Base-by-base conservation (phyloP, 164 flowering plant species). In the Protea cynaroides region DNA sequence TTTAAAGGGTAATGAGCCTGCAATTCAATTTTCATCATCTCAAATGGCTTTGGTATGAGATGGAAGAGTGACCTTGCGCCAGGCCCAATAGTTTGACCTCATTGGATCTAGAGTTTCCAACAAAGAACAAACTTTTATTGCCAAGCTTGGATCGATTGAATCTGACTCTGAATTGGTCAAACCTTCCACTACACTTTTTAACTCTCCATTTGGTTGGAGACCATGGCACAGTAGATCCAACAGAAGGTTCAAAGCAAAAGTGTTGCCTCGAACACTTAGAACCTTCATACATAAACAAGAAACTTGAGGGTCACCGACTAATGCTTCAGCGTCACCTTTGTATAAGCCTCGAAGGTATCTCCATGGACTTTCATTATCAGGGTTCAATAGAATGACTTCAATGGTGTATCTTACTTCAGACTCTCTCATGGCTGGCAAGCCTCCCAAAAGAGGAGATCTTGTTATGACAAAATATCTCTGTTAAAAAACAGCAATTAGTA, bases 331-430 rank as follows among this genome's bases (percentile, higher is more conserved):
- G 38, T 86, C 86, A n/a, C 74, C 85, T 54, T 84, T 83, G 80
- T 79, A 90, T 36, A 95, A 86, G 44, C 97, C 99, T 46, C 84
- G 74, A 37, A 95, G 90, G 80, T 91, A 95, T 74, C 96, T 83
- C 97, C 97, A 92, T 17, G 99, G 88, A 59, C 99, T 92, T 73
- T 95, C 99, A 49, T 95, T 95, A 25, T 81, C 89, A 9, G 99
- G 97, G 34, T 82, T 78, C 47, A 79, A 68, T 70, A 67, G 44
- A 74, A 95, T 92, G 73, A 97, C 92, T 47, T 86, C 72, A 17
- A 77, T 58, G 7, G 91, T 71, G 71, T 86, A 90, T 18, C 43
- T 65, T 47, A 87, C 94, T 82, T 95, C 97, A 36, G 92, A 83
- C 0, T 81, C 87, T 77, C 94, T 83, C 85, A 82, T 79, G 63